Evolutionary conservation across 2,329 filamentous ascomycete species (phyloP), one percentile per base, ranked within the genome.

Genomic region (Sclerotinia glacialis): DNA sequence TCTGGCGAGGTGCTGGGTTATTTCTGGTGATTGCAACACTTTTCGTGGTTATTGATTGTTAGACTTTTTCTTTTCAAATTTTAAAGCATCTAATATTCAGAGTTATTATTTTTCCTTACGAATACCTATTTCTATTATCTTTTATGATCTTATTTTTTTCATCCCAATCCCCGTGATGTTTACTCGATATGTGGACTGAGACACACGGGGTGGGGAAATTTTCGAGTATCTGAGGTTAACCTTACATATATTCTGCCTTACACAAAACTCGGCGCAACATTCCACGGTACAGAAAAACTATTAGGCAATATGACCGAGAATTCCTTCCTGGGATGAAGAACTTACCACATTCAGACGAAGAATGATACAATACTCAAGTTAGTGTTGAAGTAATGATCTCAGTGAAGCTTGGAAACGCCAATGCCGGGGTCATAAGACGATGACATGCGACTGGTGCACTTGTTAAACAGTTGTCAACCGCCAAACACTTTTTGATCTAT

Each of bases 361-460:
- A 37, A 61, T 61, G 58, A 61, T 49, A 47, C 58, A 61, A 50
- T 5, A 16, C 14, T 40, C 37, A 14, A 40, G 37, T 49, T 49
- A 49, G 58, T 18, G 44, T 49, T 37, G 14, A 59, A 34, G 28
- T 60, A 23, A 49, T 60, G 56, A 46, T 60, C 42, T 47, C 56
- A 34, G 44, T 59, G 18, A 46, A 59, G 11, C 26, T 23, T 60
- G 12, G 21, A 23, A 18, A 26, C 21, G 46, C 44, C 21, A 60
- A 44, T 28, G 56, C 31, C 18, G 44, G 28, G 59, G 60, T 63
- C 60, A 66, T 31, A 40, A 61, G 64, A 66, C 64, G 55, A 66
- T n/a, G 44, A 56, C 62, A 64, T 64, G 62, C 21, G 40, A 53
- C 64, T 61, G 61, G 64, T 37, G 64, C 64, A 42, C 34, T 60